A percentile compares a stretch with the other conserved stretches of the same genome.
Evolutionary conservation across 345 rosid species (phyloP).

Genomic region (Xanthoceras sorbifolium): DNA sequence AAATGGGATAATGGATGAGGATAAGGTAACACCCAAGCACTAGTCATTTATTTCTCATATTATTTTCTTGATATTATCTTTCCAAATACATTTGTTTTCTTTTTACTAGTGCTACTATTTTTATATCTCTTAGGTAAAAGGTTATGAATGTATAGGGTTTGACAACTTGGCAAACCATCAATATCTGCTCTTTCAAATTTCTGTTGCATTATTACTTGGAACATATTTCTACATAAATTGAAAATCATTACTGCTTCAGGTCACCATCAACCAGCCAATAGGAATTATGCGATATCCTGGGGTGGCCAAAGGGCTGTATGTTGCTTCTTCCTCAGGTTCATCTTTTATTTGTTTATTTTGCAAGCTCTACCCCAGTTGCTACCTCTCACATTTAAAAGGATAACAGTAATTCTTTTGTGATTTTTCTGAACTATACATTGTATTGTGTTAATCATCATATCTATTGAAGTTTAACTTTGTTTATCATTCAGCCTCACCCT

Average conservation of each 20-base stretch:
- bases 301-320: slow-evolving; percentile 83
- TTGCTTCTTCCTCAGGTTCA: slow-evolving; percentile 76
- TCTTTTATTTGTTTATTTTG: not conserved
- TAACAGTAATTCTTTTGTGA: not conserved
- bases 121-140: not conserved
- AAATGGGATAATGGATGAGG: slow-evolving; percentile 58
- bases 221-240: not conserved
- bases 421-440: not conserved
- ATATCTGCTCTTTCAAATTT: not conserved
- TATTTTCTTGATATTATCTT: not conserved
- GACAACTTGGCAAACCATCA: slow-evolving; percentile 5
- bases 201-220: not conserved
- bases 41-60: not conserved
- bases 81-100: not conserved
- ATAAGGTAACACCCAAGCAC: slow-evolving; percentile 49
- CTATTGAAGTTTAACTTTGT: not conserved
- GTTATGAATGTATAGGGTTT: slow-evolving; percentile 11
- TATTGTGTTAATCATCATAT: not conserved
- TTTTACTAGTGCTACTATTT: not conserved
- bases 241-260: slow-evolving; percentile 38
- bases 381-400: not conserved
- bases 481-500: not conserved
- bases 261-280: slow-evolving; percentile 68
- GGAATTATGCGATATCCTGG: slow-evolving; percentile 74
- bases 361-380: slow-evolving; percentile 1